Conservation (phyloP, 1,139 yeast species). For the Hansenula lynferdii region DNA sequence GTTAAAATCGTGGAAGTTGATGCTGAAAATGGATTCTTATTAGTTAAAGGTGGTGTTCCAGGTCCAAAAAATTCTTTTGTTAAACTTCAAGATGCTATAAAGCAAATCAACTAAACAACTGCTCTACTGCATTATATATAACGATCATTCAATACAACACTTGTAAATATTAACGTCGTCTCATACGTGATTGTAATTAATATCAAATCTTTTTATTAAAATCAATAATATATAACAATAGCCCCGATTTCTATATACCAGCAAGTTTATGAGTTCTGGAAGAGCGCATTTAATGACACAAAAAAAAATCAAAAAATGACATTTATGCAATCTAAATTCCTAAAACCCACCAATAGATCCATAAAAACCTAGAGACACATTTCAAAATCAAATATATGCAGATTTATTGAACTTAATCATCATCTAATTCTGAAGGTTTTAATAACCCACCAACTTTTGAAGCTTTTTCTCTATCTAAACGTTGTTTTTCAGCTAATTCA, state of each 20-base stretch:
- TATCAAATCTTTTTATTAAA: too few relatives aligned
- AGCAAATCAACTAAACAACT: constrained; percentile 16
- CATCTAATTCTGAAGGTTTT: constrained; percentile 96
- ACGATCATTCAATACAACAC: constrained; percentile 1
- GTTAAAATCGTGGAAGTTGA: constrained; percentile 74
- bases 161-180: constrained; percentile 1
- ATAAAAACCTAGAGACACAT: too few relatives aligned
- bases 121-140: constrained; percentile 1
- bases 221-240: background rate
- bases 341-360: background rate
- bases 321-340: too few relatives aligned
- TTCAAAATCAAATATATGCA: too few relatives aligned
- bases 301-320: too few relatives aligned
- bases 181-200: background rate
- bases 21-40: constrained; percentile 72
- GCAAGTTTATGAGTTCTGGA: too few relatives aligned
- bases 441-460: constrained; percentile 88
- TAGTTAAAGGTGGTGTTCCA: constrained; percentile 87
- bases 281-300: too few relatives aligned
- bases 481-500: constrained; percentile 65
- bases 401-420: constrained; percentile 37
- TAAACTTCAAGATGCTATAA: constrained; percentile 67
- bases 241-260: too few relatives aligned
- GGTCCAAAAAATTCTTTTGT: constrained; percentile 82
- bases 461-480: constrained; percentile 74